A percentile compares a stretch with the other conserved stretches of the same genome.
Conservation (phyloP, 2,329 filamentous ascomycete genomes). For the Pseudocercospora pini-densiflorae region DNA sequence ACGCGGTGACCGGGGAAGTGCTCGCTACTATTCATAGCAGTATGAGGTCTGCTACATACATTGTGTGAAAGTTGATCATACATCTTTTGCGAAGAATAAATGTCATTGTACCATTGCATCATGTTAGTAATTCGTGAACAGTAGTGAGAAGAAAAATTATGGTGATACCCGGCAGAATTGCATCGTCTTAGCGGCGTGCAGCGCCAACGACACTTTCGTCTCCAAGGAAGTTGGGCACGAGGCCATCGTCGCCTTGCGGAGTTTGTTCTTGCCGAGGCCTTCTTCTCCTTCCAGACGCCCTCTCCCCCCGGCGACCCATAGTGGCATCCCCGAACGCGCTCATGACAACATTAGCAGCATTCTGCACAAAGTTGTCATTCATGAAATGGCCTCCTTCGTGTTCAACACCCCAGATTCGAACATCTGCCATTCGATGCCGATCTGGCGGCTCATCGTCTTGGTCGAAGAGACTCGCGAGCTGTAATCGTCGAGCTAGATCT, state of each 20-base stretch:
- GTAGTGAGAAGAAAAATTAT: no score
- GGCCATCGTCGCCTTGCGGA: conserved; percentile 28
- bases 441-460: conserved; percentile 28
- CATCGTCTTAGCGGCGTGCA: neutral
- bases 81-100: no score
- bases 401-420: conserved; percentile 46
- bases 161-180: no score
- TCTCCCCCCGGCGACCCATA: conserved; percentile 38
- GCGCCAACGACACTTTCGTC: conserved; percentile 41
- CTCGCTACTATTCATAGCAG: no score
- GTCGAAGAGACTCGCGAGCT: conserved; percentile 47
- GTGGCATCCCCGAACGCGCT: conserved; percentile 38
- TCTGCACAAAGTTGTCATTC: conserved; percentile 61
- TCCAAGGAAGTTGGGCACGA: conserved; percentile 41
- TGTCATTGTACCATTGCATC: no score
- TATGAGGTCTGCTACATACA: no score
- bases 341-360: conserved; percentile 39
- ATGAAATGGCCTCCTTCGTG: conserved; percentile 62
- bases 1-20: no score
- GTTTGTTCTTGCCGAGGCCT: conserved; percentile 24
- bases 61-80: no score
- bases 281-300: conserved; percentile 36
- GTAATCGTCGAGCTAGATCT: conserved; percentile 57
- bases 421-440: conserved; percentile 43
- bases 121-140: no score